Evolutionary conservation across 345 rosid genomes (phyloP).

Genomic region (Camelina neglecta): DNA sequence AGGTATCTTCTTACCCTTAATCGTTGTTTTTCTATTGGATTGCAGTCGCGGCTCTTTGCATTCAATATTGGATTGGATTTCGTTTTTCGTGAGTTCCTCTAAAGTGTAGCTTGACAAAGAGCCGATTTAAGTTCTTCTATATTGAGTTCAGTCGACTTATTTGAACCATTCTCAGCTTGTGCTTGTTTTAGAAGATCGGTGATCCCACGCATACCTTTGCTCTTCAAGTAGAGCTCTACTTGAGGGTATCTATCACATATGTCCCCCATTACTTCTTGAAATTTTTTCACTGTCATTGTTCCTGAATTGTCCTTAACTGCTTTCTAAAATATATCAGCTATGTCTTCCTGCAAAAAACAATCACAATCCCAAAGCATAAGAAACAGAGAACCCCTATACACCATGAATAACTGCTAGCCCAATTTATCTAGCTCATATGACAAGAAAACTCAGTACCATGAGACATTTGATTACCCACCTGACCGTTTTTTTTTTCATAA

Average conservation of each 20-base stretch:
- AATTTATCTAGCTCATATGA: too few relatives aligned
- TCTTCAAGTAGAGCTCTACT: conserved; percentile 80
- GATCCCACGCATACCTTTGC: conserved; percentile 59
- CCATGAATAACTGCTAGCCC: background rate
- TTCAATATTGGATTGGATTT: too few relatives aligned
- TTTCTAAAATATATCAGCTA: conserved; percentile 65
- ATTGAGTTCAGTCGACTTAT: conserved; percentile 66
- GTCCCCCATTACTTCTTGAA: conserved; percentile 70
- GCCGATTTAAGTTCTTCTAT: conserved; percentile 81
- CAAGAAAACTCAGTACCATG: too few relatives aligned
- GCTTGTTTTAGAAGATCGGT: conserved; percentile 69
- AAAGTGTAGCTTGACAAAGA: conserved; percentile 79
- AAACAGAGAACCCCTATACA: conserved; percentile 1
- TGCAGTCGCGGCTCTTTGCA: too few relatives aligned
- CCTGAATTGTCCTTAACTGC: conserved; percentile 92
- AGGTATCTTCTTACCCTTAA: too few relatives aligned
- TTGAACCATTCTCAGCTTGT: conserved; percentile 58
- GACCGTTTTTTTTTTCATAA: too few relatives aligned
- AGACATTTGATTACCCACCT: too few relatives aligned
- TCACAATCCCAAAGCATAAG: background rate
- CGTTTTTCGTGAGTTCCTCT: too few relatives aligned
- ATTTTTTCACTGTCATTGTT: conserved; percentile 71
- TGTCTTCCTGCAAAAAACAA: conserved; percentile 29
- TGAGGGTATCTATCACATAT: conserved; percentile 88
- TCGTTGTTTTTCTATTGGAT: too few relatives aligned